Percentiles rank a stretch among this genome's conserved stretches.
Conservation (phyloP, 768 basidiomycete species). For the Lyophyllum semitale region DNA sequence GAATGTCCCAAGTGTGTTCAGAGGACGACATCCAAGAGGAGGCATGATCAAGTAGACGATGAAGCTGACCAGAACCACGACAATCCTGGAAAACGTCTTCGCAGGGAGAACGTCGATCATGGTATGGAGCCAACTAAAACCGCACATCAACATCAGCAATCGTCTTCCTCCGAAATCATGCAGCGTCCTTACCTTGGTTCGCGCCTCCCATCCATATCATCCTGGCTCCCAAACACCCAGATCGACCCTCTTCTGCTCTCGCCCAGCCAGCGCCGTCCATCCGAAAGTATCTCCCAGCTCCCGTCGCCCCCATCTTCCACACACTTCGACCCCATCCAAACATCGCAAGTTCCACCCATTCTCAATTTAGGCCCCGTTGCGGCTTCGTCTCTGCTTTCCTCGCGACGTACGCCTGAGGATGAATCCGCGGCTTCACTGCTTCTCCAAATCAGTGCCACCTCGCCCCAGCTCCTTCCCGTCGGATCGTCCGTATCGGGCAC, state of each 20-base stretch:
- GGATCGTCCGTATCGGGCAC: background rate
- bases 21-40: conserved; percentile 14
- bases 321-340: conserved; percentile 43
- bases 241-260: conserved; percentile 36
- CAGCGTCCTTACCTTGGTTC: conserved; percentile 20
- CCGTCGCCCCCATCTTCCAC: conserved; percentile 63
- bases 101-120: background rate
- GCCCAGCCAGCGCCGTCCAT: conserved; percentile 11
- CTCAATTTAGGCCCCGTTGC: conserved; percentile 38
- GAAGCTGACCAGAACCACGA: background rate
- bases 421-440: conserved; percentile 70
- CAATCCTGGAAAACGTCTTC: conserved; percentile 4
- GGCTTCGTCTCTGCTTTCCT: conserved; percentile 15
- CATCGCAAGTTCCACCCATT: conserved; percentile 37
- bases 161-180: conserved; percentile 9
- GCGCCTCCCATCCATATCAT: conserved; percentile 67
- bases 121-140: background rate
- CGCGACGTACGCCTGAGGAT: conserved; percentile 58
- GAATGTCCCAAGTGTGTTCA: conserved; percentile 28
- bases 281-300: conserved; percentile 33
- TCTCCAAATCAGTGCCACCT: conserved; percentile 60
- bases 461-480: conserved; percentile 22
- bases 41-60: conserved; percentile 6
- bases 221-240: conserved; percentile 54
- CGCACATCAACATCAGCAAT: background rate